Percentiles rank a stretch among this genome's conserved stretches.
phyloP scores from a whole-genome alignment of 1,139 yeast genomes.

The Saccharomycopsis hybrid region DNA sequence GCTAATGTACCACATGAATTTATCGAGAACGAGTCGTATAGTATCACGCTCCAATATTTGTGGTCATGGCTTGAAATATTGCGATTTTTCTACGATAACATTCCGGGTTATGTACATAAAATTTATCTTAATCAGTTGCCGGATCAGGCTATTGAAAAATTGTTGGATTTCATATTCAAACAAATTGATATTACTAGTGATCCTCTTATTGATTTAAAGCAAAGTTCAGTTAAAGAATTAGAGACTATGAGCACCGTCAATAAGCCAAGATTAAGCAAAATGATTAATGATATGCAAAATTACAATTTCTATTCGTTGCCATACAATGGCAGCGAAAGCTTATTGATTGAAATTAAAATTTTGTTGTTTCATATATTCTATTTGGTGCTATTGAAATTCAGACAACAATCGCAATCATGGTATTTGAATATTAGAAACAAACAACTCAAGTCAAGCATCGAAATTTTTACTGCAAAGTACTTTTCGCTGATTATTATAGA shows the following conservation, averaged over 20 bases:
- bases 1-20: conserved; percentile 31
- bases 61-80: conserved; percentile 70
- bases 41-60: conserved; percentile 39
- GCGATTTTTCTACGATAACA: conserved; percentile 57
- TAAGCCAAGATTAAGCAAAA: conserved; percentile 12
- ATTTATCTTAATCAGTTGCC: conserved; percentile 54
- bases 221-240: conserved; percentile 28
- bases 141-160: conserved; percentile 38
- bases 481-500: conserved; percentile 62
- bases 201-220: conserved; percentile 27
- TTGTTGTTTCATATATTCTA: conserved; percentile 52
- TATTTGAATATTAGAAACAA: conserved; percentile 54
- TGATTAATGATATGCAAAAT: conserved; percentile 22
- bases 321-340: background rate
- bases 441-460: conserved; percentile 51
- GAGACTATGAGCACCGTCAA: conserved; percentile 26
- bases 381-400: conserved; percentile 50
- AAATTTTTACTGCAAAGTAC: conserved; percentile 51
- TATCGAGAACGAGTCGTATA: conserved; percentile 35
- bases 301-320: conserved; percentile 22
- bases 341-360: conserved; percentile 33
- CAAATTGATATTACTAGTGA: conserved; percentile 35
- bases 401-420: conserved; percentile 70
- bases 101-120: conserved; percentile 55
- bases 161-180: conserved; percentile 46